Evolutionary conservation across 1,284 basidiomycete genomes (phyloP).

Genomic region (Irpex sp.): DNA sequence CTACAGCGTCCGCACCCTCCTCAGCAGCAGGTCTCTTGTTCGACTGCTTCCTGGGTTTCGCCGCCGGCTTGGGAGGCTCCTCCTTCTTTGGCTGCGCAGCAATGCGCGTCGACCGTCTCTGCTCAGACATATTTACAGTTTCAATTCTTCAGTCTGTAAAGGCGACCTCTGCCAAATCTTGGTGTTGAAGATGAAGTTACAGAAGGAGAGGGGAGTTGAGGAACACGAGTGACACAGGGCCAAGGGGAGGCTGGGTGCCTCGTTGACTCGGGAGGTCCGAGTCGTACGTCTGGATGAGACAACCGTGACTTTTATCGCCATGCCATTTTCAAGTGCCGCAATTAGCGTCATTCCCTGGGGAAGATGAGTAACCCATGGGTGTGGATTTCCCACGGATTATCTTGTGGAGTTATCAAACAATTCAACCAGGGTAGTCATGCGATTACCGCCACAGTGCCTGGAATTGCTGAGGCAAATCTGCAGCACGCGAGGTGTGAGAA

Average conservation of each 20-base stretch:
- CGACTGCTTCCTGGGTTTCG: slow-evolving; percentile 13
- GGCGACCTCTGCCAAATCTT: too few species aligned
- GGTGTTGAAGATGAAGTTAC: too few species aligned
- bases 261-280: not conserved
- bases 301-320: not conserved
- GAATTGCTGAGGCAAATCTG: not conserved
- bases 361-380: not conserved
- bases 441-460: not conserved
- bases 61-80: slow-evolving; percentile 18
- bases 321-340: not conserved
- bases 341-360: not conserved
- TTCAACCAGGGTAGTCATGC: not conserved
- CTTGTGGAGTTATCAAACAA: not conserved
- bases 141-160: too few species aligned
- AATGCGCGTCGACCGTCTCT: slow-evolving; percentile 26
- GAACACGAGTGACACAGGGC: not conserved
- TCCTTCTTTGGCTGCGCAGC: slow-evolving; percentile 28
- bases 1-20: slow-evolving; percentile 12
- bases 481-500: not conserved
- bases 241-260: not conserved
- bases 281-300: not conserved
- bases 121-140: slow-evolving; percentile 6
- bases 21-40: slow-evolving; percentile 26
- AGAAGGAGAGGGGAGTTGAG: not conserved
- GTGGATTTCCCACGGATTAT: not conserved